Conservation (phyloP, 768 basidiomycete genomes). For the Lentinus tigrinus region DNA sequence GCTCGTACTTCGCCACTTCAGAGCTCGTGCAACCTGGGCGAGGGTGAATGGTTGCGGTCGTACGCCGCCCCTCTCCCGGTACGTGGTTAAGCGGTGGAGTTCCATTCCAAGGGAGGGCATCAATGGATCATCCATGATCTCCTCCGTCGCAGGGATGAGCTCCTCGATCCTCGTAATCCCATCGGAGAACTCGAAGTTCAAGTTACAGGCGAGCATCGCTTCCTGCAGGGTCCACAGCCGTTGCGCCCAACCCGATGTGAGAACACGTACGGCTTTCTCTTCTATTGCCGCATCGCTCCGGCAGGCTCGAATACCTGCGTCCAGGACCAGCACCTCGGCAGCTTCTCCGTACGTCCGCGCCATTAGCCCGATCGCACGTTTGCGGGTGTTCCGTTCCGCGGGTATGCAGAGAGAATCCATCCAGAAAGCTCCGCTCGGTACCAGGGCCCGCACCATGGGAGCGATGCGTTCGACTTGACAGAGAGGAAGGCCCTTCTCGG, state of each 20-base stretch:
- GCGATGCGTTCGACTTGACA: conserved; percentile 5
- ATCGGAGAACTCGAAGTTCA: conserved; percentile 6
- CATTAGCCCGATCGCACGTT: conserved; percentile 13
- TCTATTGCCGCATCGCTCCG: background rate
- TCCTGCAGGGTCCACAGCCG: conserved; percentile 13
- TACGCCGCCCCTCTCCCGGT: no score
- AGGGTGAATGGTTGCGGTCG: no score
- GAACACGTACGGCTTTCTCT: conserved; percentile 4
- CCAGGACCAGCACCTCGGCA: conserved; percentile 9
- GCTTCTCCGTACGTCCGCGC: conserved; percentile 9
- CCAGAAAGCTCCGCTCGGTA: conserved; percentile 8
- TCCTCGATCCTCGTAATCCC: no score
- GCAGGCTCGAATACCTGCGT: conserved; percentile 1
- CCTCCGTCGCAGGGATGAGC: background rate
- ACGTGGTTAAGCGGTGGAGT: no score
- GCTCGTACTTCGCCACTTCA: background rate
- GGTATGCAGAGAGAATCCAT: conserved; percentile 7
- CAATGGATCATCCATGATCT: background rate
- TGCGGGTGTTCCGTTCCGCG: background rate
- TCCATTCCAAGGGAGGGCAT: no score
- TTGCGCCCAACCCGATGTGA: conserved; percentile 9
- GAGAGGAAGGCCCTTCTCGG: background rate
- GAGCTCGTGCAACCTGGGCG: no score
- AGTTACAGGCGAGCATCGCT: conserved; percentile 1
- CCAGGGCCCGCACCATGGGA: background rate